Percentiles rank a stretch among this genome's conserved stretches.
Evolutionary conservation across 208 protist genomes (phyloP).

Genomic region (Trypanosoma conorhini): DNA sequence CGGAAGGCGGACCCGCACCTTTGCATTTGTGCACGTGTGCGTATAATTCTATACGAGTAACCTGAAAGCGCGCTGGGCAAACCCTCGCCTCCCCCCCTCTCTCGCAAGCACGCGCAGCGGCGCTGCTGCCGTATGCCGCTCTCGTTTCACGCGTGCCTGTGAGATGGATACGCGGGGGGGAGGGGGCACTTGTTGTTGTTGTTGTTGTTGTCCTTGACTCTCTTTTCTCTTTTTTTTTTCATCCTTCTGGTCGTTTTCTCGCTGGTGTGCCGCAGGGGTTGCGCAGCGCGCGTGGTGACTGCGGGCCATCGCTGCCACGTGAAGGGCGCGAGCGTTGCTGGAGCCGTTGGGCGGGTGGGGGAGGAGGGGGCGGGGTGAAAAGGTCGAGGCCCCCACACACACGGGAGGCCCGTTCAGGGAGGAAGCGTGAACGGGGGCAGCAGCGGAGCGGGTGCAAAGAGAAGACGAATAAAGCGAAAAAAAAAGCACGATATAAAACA

Average conservation of each 20-base stretch:
- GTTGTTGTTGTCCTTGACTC: not conserved
- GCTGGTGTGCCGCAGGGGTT: not conserved
- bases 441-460: not conserved
- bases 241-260: not conserved
- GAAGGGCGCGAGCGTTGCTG: not conserved
- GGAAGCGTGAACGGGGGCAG: not conserved
- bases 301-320: not conserved
- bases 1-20: not conserved
- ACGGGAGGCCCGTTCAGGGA: not conserved
- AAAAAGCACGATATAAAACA: too few relatives aligned
- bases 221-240: conserved; percentile 21
- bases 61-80: not conserved
- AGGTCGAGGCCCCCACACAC: not conserved
- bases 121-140: too few relatives aligned
- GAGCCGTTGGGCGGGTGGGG: too few relatives aligned
- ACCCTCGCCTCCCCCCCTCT: not conserved
- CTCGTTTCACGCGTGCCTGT: too few relatives aligned
- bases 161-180: too few relatives aligned
- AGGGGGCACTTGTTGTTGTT: too few relatives aligned
- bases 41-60: conserved; percentile 2
- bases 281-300: not conserved
- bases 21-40: conserved; percentile 18
- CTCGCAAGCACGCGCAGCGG: not conserved
- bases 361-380: too few relatives aligned
- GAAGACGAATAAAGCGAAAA: too few relatives aligned